Evolutionary conservation across 805 yeast genomes (phyloP), one percentile per base, ranked within the genome.

Genomic region (Teunomyces pallodes): DNA sequence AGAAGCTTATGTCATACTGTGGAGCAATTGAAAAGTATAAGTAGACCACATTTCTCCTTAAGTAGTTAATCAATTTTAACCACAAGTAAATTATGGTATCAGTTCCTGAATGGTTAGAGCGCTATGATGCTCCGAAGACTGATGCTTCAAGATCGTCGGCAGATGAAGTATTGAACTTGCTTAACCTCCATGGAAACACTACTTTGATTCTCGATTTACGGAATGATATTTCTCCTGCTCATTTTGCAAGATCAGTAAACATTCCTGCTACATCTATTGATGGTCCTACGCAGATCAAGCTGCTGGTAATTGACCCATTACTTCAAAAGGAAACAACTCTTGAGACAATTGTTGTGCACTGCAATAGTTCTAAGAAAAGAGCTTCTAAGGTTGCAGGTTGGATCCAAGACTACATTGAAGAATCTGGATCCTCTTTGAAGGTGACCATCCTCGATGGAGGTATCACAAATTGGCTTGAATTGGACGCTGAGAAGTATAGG

Each of bases 391-490:
- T 60, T 7, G 63, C 55, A 3, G 63, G 64, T 5, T 59, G 63
- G 62, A 53, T 59, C 27, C 51, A 57, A 41, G 62, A 57, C 33
- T 50, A 59, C 47, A 14, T 55, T 31, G 44, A 45, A 12, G 49
- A 48, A 14, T 24, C 51, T 12, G 53, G 54, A n/a, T 49, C 51
- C 3, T 46, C 46, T 8, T 52, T 57, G 16, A 45, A 54, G 30
- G 58, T 59, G 30, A 50, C 55, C 31, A 53, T 60, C n/a, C 54
- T 60, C 40, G 54, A 59, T 33, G 58, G 54, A 16, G 64, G 64
- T 6, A 60, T 60, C 33, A 54, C 52, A n/a, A 60, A 58, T 12
- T 60, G 64, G 64, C 43, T 58, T 26, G 48, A 51, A 7, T 45
- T 45, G 31, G 49, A 36, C n/a, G 50, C 46, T 13, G 47, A 51